These are phyloP conservation scores for Trichoderma breve DNA, from an alignment of 2,329 filamentous ascomycete genomes.

Conservation along the genomic window DNA sequence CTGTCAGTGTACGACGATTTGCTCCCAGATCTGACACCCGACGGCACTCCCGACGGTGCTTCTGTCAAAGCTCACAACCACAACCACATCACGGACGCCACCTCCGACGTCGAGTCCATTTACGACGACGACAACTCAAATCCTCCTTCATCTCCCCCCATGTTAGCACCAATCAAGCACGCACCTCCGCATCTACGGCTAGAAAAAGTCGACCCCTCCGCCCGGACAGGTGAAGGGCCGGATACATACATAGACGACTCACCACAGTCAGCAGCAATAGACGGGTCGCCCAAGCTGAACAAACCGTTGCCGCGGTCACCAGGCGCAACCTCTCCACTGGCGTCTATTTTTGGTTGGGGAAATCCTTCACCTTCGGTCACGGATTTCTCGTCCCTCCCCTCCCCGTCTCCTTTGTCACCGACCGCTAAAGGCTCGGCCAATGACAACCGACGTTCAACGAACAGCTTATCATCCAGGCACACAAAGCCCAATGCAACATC, in stretches of 20 bases:
- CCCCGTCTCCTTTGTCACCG: slow-evolving; percentile 52
- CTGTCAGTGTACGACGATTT: slow-evolving; percentile 45
- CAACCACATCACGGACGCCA: slow-evolving; percentile 32
- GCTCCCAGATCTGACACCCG: slow-evolving; percentile 36
- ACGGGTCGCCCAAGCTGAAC: slow-evolving; percentile 44
- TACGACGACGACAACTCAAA: slow-evolving; percentile 38
- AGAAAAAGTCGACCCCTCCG: slow-evolving; percentile 39
- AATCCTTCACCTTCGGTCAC: slow-evolving; percentile 46
- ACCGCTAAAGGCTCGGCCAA: slow-evolving; percentile 36
- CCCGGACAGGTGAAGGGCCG: slow-evolving; percentile 28
- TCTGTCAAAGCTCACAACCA: slow-evolving; percentile 29
- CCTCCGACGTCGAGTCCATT: slow-evolving; percentile 24
- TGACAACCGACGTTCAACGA: slow-evolving; percentile 32
- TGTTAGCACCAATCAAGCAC: slow-evolving; percentile 47
- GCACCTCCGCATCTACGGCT: slow-evolving; percentile 54
- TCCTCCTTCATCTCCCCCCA: slow-evolving; percentile 43
- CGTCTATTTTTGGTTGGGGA: slow-evolving; percentile 54
- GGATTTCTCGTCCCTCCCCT: slow-evolving; percentile 54
- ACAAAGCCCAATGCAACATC: slow-evolving; percentile 42
- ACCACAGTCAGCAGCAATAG: slow-evolving; percentile 30
- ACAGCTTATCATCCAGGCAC: slow-evolving; percentile 34
- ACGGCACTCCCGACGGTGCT: slow-evolving; percentile 29
- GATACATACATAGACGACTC: slow-evolving; percentile 29
- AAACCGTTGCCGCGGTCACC: slow-evolving; percentile 57
- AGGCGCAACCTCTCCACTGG: slow-evolving; percentile 46